Conservation (phyloP, 176 grass and related monocot genomes). For the Oryza officinalis region DNA sequence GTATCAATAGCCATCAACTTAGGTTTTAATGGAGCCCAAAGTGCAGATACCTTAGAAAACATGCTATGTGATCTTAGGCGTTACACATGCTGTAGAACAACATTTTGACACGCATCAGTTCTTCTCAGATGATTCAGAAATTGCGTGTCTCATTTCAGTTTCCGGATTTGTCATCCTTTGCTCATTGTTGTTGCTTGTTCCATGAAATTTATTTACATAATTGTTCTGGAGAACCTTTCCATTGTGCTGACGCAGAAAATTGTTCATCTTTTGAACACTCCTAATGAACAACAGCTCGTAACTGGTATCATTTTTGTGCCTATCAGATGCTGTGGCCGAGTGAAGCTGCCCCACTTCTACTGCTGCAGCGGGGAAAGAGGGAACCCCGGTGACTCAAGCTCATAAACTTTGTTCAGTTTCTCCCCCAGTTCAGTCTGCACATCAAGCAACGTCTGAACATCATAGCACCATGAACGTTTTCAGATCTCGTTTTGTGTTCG, state of each 20-base stretch:
- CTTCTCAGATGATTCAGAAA: not conserved
- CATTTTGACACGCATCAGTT: not conserved
- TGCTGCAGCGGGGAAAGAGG: slow-evolving; percentile 89
- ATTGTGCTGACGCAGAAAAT: not conserved
- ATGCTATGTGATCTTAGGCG: not conserved
- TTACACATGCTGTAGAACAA: not conserved
- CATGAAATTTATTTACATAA: not conserved
- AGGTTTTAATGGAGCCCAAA: not conserved
- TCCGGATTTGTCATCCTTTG: not conserved
- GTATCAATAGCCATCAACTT: not conserved
- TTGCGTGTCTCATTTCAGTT: not conserved
- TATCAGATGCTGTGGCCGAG: slow-evolving; percentile 86
- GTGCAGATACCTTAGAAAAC: not conserved
- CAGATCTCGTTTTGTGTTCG: not conserved
- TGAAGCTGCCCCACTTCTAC: slow-evolving; percentile 91
- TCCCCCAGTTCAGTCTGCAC: not conserved
- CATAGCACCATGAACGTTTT: not conserved
- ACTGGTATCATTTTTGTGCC: not conserved
- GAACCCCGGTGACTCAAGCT: slow-evolving; percentile 40
- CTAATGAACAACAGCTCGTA: too few species aligned
- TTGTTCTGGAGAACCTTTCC: not conserved
- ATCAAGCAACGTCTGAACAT: not conserved
- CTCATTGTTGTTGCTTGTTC: not conserved
- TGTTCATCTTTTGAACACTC: not conserved
- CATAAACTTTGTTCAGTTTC: not conserved